Percentiles rank a stretch among this genome's conserved stretches.
Conservation (phyloP, 192 early-diverging fungal genomes). For the Lobulomyces angularis region DNA sequence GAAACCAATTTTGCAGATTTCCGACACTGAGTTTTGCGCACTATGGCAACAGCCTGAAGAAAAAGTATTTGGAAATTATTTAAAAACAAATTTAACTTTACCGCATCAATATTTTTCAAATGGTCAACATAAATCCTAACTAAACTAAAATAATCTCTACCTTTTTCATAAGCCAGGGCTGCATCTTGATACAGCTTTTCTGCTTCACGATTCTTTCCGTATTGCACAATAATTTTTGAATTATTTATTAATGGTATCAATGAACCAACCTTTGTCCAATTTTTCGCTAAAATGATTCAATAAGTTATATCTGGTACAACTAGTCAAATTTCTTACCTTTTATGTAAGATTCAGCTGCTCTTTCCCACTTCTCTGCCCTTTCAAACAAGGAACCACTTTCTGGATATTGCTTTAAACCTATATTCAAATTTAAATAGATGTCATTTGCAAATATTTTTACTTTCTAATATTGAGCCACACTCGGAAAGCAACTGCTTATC, state of each 20-base stretch:
- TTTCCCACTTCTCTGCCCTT: conserved; percentile 27
- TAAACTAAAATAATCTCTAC: conserved; percentile 34
- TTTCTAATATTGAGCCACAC: conserved; percentile 35
- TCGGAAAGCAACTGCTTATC: conserved; percentile 32
- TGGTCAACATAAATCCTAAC: conserved; percentile 35
- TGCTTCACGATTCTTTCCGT: conserved; percentile 21
- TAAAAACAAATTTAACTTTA: conserved; percentile 3
- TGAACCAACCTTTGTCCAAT: conserved; percentile 22
- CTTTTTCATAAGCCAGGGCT: conserved; percentile 34
- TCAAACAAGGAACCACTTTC: conserved; percentile 34
- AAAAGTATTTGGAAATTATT: conserved; percentile 2
- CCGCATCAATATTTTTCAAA: conserved; percentile 31
- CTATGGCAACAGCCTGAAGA: conserved; percentile 25
- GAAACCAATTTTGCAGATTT: conserved; percentile 34
- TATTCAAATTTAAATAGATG: too few species aligned
- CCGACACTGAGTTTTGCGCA: conserved; percentile 33
- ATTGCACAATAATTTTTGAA: conserved; percentile 30
- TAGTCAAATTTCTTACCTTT: conserved; percentile 18
- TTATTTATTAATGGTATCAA: conserved; percentile 22
- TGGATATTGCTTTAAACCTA: conserved; percentile 28
- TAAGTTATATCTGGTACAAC: background rate
- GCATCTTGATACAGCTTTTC: conserved; percentile 30
- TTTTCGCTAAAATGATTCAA: conserved; percentile 17
- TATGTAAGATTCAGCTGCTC: conserved; percentile 35
- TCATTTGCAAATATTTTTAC: too few species aligned